These are phyloP conservation scores for Penicillium pancosmium DNA, from an alignment of 495 filamentous ascomycete species.

Conservation along the genomic window DNA sequence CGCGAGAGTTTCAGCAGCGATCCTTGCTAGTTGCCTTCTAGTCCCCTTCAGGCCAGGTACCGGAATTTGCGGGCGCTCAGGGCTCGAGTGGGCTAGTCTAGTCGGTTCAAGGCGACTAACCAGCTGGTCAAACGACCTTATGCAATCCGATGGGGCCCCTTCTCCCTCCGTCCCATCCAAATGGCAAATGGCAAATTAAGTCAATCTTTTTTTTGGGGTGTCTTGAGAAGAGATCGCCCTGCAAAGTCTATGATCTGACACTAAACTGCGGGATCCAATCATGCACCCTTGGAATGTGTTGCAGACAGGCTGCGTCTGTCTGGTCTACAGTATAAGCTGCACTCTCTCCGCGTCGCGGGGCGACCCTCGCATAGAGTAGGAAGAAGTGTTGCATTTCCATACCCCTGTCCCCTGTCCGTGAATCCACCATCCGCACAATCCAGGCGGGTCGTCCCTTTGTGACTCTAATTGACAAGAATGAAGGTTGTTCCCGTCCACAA, in stretches of 20 bases:
- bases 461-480: conserved; percentile 3
- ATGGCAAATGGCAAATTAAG: conserved; percentile 8
- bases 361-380: conserved; percentile 1
- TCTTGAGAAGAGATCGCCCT: conserved; percentile 16
- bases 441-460: conserved; percentile 2
- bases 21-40: conserved; percentile 28
- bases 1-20: conserved; percentile 19
- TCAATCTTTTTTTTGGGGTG: conserved; percentile 6
- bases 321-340: neutral
- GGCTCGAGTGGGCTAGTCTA: neutral
- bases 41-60: conserved; percentile 15
- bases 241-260: conserved; percentile 13
- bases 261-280: conserved; percentile 7
- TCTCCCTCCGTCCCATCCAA: neutral
- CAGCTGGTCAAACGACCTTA: conserved; percentile 16
- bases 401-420: neutral
- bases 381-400: neutral
- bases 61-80: conserved; percentile 2
- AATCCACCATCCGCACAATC: neutral
- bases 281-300: conserved; percentile 1
- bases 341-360: neutral
- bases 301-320: conserved; percentile 3
- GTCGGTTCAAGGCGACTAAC: neutral
- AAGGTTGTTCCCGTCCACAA: conserved; percentile 24
- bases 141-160: conserved; percentile 18